Base-by-base conservation (phyloP, 2,329 filamentous ascomycete species). In the Stemphylium lycopersici region DNA sequence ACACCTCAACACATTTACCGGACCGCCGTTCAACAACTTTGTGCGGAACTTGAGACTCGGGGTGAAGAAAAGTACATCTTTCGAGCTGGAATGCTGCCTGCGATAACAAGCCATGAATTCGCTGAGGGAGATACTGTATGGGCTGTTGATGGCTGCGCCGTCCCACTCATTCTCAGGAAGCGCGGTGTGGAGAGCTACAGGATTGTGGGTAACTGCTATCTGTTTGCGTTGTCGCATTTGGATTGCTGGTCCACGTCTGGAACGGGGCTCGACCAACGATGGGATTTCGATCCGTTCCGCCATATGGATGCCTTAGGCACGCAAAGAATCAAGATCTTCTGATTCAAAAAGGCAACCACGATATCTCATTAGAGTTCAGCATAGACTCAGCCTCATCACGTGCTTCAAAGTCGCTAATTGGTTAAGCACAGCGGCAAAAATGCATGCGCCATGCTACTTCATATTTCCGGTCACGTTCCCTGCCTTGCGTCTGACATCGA, bases 201-300 rank as follows among this genome's bases (percentile, higher is more conserved):
- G 3, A 59, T 59, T 16, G 45, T 56, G 12, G 53, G 56, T 2
- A 47, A 56, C 31, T 56, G 53, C 13, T 38, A 56, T 10, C n/a
- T 59, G 34, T 48, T 59, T 16, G 49, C 53, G 12, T 31, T 59
- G 24, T 47, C 46, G 15, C 56, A 59, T 16, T 34, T 57, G 26
- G 53, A 57, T 31, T 59, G 56, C 34, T 59, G 49, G 49, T 41
- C 26, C 6, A 52, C 46, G 36, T 36, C 49, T 36, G 56, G 56
- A 4, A 51, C 41, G 15, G 56, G 53, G 7, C 37, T 50, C 12
- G 44, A 53, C 13, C 46, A 51, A 39, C 31, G 55, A 37, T 59
- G 56, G 56, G 42, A 54, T 10, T 59, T 59, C 20, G 43, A 59
- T 31, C 56, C 56, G 8, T 59, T 59, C 18, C 56, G 56, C 15